Conservation (phyloP, 768 basidiomycete species). For the Calocera viscosa region DNA sequence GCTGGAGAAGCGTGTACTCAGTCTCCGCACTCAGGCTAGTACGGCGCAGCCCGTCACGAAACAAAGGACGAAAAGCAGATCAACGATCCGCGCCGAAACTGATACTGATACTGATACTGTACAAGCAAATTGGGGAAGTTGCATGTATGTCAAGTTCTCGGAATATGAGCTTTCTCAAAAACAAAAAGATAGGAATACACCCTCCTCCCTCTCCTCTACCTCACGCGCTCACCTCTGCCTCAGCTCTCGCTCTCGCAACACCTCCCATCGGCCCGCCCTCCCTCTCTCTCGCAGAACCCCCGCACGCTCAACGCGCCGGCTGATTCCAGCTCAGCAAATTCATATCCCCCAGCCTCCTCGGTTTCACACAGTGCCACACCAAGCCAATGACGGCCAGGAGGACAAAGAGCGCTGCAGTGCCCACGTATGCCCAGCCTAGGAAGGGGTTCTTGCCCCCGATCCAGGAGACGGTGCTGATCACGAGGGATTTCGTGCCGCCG, state of each 20-base stretch:
- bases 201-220: neutral
- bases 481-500: constrained; percentile 90
- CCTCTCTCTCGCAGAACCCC: neutral
- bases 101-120: neutral
- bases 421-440: constrained; percentile 96
- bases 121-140: neutral
- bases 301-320: constrained; percentile 21
- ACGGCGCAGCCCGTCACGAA: too few species aligned
- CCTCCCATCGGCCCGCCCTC: neutral
- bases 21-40: too few species aligned
- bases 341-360: constrained; percentile 87
- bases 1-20: too few species aligned
- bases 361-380: constrained; percentile 83
- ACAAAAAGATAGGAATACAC: neutral
- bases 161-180: too few species aligned
- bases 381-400: constrained; percentile 77
- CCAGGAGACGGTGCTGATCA: constrained; percentile 96
- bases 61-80: too few species aligned
- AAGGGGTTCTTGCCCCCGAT: constrained; percentile 98
- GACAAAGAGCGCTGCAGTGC: constrained; percentile 74
- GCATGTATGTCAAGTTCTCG: too few species aligned
- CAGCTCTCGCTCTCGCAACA: neutral
- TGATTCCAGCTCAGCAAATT: constrained; percentile 75
- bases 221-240: neutral
- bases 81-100: neutral